These are phyloP conservation scores for Sonneratia alba DNA, from an alignment of 345 rosid species.

Conservation along the genomic window DNA sequence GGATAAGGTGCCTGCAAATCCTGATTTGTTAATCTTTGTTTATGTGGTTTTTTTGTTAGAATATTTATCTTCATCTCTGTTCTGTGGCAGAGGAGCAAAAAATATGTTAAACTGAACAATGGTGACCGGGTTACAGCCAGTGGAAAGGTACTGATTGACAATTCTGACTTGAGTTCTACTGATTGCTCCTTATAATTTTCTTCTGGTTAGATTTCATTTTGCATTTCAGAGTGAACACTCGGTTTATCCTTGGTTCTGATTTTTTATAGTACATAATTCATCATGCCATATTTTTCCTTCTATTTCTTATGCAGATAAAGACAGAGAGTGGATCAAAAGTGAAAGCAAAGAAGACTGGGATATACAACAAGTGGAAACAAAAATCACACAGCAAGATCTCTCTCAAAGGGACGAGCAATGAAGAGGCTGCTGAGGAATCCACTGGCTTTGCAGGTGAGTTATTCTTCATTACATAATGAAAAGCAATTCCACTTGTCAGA, in stretches of 20 bases:
- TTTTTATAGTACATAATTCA: background rate
- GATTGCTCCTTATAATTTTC: background rate
- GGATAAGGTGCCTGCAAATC: constrained; percentile 62
- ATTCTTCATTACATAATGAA: background rate
- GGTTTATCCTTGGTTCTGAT: background rate
- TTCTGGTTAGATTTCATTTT: background rate
- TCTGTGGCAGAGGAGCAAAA: constrained; percentile 78
- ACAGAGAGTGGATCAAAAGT: constrained; percentile 89
- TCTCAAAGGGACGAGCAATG: constrained; percentile 34
- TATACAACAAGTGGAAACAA: constrained; percentile 91
- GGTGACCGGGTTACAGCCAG: constrained; percentile 96
- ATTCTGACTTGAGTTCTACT: background rate
- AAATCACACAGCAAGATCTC: constrained; percentile 52
- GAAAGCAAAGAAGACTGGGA: constrained; percentile 58
- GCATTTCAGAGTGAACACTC: background rate
- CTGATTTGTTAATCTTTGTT: background rate
- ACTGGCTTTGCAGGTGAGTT: constrained; percentile 40
- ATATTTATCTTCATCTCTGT: too few relatives aligned
- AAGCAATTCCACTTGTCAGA: background rate
- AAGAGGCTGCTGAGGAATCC: constrained; percentile 31
- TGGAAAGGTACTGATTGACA: constrained; percentile 59
- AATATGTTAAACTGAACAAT: constrained; percentile 83
- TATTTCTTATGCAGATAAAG: constrained; percentile 40
- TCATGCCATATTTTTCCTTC: background rate
- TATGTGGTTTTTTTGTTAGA: background rate